Percentiles rank a stretch among this genome's conserved stretches.
phyloP scores from a whole-genome alignment of 768 basidiomycete genomes.

The Tulasnella sp. region DNA sequence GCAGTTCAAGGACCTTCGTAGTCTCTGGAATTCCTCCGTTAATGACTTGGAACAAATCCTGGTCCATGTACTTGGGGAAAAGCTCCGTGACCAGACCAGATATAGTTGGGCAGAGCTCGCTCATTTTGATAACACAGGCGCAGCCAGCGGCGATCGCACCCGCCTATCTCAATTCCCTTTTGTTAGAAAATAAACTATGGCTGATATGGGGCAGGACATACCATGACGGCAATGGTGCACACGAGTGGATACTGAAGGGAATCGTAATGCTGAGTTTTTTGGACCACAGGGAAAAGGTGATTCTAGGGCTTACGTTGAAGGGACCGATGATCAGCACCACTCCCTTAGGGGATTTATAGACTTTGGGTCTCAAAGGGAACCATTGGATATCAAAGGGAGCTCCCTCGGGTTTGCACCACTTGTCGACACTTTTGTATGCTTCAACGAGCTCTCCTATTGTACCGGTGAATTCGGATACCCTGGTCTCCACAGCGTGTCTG shows the following conservation, averaged over 20 bases:
- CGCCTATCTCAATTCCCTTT: slow-evolving; percentile 26
- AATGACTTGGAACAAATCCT: slow-evolving; percentile 59
- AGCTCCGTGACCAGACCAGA: slow-evolving; percentile 62
- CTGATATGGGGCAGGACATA: slow-evolving; percentile 37
- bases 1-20: slow-evolving; percentile 67
- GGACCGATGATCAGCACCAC: slow-evolving; percentile 35
- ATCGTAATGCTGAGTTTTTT: not conserved
- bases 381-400: slow-evolving; percentile 56
- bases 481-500: slow-evolving; percentile 56
- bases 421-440: slow-evolving; percentile 61
- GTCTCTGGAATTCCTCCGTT: slow-evolving; percentile 66
- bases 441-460: slow-evolving; percentile 51
- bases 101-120: slow-evolving; percentile 59
- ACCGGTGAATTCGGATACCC: slow-evolving; percentile 59
- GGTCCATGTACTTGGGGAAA: slow-evolving; percentile 71
- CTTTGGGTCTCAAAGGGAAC: slow-evolving; percentile 56
- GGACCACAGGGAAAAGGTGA: not conserved
- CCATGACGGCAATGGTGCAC: slow-evolving; percentile 56
- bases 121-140: slow-evolving; percentile 67
- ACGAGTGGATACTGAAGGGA: slow-evolving; percentile 60
- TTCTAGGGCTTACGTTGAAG: slow-evolving; percentile 34
- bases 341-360: slow-evolving; percentile 68
- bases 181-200: not conserved
- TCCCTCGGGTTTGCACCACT: slow-evolving; percentile 67
- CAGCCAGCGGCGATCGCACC: slow-evolving; percentile 80